These are phyloP conservation scores for Fusarium protoensiforme DNA, from an alignment of 2,329 filamentous ascomycete species.

Conservation along the genomic window DNA sequence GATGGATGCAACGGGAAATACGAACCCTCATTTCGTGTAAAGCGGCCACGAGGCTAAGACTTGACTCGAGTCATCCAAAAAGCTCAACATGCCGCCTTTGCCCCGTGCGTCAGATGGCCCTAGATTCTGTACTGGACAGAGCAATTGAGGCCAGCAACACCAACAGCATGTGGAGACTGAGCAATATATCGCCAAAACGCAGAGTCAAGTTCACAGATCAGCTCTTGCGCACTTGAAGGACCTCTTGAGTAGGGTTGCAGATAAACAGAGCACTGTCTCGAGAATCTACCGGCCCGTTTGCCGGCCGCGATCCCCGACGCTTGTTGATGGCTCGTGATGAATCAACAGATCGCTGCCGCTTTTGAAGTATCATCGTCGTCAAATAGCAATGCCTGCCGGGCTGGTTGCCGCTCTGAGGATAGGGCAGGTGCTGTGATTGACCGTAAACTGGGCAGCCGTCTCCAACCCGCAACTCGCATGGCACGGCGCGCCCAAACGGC, in stretches of 20 bases:
- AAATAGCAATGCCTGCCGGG: constrained; percentile 12
- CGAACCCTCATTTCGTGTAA: constrained; percentile 19
- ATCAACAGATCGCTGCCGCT: constrained; percentile 1
- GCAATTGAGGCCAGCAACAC: constrained; percentile 3
- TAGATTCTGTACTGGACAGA: background rate
- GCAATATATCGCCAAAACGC: background rate
- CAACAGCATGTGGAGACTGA: background rate
- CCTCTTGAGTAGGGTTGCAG: background rate
- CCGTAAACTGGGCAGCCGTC: constrained; percentile 15
- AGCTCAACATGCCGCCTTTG: constrained; percentile 1
- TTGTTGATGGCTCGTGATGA: background rate
- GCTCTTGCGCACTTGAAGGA: background rate
- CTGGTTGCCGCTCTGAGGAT: background rate
- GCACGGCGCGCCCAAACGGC: constrained; percentile 5
- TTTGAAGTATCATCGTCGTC: constrained; percentile 1
- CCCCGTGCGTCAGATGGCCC: constrained; percentile 1
- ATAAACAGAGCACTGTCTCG: background rate
- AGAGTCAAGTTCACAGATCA: background rate
- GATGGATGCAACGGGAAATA: background rate
- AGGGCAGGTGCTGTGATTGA: constrained; percentile 26
- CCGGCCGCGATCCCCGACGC: background rate
- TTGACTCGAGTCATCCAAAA: constrained; percentile 7
- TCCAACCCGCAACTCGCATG: constrained; percentile 7
- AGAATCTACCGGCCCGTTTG: background rate
- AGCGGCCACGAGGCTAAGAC: constrained; percentile 2